Evolutionary conservation across 495 filamentous ascomycete species (phyloP).

Genomic region (Friedmanniomyces simplex): DNA sequence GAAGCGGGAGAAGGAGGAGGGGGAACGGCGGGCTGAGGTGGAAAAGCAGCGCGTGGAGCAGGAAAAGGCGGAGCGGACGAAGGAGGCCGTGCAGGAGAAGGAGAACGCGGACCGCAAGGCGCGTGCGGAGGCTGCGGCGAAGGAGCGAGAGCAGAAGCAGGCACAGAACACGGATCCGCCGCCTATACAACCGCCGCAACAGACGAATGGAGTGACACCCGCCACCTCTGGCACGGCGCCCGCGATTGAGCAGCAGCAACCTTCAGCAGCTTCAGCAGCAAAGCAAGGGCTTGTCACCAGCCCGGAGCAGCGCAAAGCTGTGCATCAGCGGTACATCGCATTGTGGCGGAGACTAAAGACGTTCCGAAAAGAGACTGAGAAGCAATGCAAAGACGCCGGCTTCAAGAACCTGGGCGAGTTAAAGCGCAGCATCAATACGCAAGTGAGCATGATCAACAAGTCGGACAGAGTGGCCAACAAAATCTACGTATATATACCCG

Average conservation of each 20-base stretch:
- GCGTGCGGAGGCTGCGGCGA: constrained; percentile 20
- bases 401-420: constrained; percentile 67
- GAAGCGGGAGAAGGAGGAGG: constrained; percentile 18
- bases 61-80: background rate
- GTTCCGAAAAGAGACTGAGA: constrained; percentile 46
- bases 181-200: constrained; percentile 1
- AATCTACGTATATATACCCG: constrained; percentile 37
- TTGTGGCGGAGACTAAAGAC: constrained; percentile 66
- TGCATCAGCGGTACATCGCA: constrained; percentile 52
- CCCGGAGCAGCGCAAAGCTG: constrained; percentile 32
- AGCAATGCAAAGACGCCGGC: constrained; percentile 40
- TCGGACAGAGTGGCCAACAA: constrained; percentile 51
- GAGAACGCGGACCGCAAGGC: constrained; percentile 21
- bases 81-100: constrained; percentile 7
- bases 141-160: constrained; percentile 15
- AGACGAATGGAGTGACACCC: background rate
- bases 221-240: background rate
- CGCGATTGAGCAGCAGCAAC: background rate
- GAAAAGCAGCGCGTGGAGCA: constrained; percentile 8
- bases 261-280: background rate
- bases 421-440: constrained; percentile 59
- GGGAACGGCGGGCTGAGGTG: constrained; percentile 5
- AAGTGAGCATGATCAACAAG: constrained; percentile 60
- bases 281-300: constrained; percentile 2
- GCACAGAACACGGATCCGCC: constrained; percentile 7